phyloP scores from a whole-genome alignment of 768 basidiomycete species.

The Lactifluus pinguis region DNA sequence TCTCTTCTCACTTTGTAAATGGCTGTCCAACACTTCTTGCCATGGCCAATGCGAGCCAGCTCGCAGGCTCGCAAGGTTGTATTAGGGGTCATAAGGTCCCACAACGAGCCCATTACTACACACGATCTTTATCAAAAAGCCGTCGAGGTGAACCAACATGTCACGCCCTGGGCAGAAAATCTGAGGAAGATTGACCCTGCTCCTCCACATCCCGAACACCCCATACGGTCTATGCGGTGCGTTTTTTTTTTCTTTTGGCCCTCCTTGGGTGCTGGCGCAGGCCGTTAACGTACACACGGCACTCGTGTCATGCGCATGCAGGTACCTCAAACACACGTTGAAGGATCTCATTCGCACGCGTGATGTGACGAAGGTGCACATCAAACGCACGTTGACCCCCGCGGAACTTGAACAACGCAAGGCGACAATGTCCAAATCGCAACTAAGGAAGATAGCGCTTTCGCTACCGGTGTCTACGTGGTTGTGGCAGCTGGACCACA shows the following conservation, averaged over 20 bases:
- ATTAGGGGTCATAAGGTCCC: conserved; percentile 18
- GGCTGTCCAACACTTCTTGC: neutral
- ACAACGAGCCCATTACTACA: conserved; percentile 21
- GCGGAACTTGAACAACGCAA: conserved; percentile 23
- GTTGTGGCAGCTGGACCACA: conserved; percentile 31
- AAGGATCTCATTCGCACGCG: conserved; percentile 35
- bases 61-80: conserved; percentile 22
- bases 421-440: conserved; percentile 21
- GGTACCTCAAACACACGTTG: conserved; percentile 48
- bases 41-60: conserved; percentile 11
- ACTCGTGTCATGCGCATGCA: conserved; percentile 20
- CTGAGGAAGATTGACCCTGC: conserved; percentile 28
- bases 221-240: conserved; percentile 47
- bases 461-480: conserved; percentile 25
- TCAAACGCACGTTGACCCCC: conserved; percentile 25
- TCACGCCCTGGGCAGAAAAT: conserved; percentile 8
- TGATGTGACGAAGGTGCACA: conserved; percentile 36
- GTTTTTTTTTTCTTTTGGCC: conserved; percentile 14
- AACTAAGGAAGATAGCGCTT: conserved; percentile 18
- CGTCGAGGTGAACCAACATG: conserved; percentile 16
- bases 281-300: neutral
- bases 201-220: conserved; percentile 37
- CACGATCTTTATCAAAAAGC: conserved; percentile 25
- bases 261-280: too few relatives aligned
- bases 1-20: neutral